These are phyloP conservation scores for Mallotus repandus DNA, from an alignment of 441 rosid genomes.

Conservation along the genomic window DNA sequence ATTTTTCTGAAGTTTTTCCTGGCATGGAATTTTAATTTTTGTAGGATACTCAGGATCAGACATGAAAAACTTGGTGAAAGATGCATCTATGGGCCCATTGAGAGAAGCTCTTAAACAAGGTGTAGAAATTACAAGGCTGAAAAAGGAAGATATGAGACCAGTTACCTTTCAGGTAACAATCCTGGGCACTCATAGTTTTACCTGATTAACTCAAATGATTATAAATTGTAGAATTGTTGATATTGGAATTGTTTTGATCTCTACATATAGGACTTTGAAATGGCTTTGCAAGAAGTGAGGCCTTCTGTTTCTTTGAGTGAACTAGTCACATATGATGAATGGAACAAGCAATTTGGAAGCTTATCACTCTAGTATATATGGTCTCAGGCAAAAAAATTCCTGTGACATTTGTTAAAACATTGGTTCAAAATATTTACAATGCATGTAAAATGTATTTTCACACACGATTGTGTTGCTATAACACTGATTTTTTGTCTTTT, in stretches of 20 bases:
- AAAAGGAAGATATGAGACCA: conserved; percentile 80
- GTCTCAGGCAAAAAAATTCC: background rate
- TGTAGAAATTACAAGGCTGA: conserved; percentile 70
- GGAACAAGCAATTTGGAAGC: conserved; percentile 97
- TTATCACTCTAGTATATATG: conserved; percentile 42
- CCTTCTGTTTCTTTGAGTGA: conserved; percentile 85
- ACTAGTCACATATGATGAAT: conserved; percentile 66
- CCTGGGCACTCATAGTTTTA: background rate
- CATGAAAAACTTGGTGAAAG: conserved; percentile 96
- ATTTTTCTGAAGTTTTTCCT: conserved; percentile 2
- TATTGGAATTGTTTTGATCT: background rate
- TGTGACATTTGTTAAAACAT: background rate
- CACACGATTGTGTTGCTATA: no score
- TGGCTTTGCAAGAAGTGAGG: conserved; percentile 82
- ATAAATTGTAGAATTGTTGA: background rate
- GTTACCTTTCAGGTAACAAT: conserved; percentile 70
- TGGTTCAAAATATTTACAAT: background rate
- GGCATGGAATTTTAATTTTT: background rate
- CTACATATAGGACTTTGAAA: conserved; percentile 62
- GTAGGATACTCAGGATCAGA: conserved; percentile 97
- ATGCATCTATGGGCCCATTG: conserved; percentile 96
- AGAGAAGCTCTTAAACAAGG: conserved; percentile 92
- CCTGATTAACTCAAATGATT: background rate
- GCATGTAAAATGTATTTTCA: no score
- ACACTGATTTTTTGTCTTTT: background rate